Evolutionary conservation across 257 asterid species (phyloP).

Genomic region (Hygrophila difformis): DNA sequence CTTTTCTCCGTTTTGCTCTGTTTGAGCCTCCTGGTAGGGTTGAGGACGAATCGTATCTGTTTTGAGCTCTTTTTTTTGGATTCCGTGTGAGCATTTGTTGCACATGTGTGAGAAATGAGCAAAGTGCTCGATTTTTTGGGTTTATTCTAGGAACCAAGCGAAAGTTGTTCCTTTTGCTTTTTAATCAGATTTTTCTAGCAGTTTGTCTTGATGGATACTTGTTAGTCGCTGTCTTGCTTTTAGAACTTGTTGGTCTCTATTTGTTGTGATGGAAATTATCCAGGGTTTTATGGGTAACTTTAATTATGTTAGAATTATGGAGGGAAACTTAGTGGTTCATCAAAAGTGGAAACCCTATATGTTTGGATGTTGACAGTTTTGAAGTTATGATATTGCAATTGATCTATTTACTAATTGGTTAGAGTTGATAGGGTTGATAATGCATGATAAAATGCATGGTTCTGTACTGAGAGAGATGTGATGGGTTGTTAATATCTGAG

Average conservation of each 20-base stretch:
- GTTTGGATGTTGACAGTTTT: conserved; percentile 4
- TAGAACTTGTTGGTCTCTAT: conserved; percentile 1
- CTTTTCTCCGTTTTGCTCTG: neutral
- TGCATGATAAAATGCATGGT: neutral
- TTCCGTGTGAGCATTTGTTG: no score
- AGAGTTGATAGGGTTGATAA: neutral
- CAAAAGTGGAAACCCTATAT: conserved; percentile 1
- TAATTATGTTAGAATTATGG: neutral
- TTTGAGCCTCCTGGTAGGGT: neutral
- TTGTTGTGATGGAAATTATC: neutral
- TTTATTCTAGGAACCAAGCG: no score
- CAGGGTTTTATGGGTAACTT: neutral
- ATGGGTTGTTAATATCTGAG: no score
- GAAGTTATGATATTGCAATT: neutral
- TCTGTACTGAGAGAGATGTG: neutral
- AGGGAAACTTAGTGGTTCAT: neutral
- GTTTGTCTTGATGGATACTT: neutral
- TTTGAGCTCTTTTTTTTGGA: neutral
- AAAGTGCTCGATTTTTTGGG: no score
- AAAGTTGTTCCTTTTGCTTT: neutral
- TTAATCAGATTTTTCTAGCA: conserved; percentile 5
- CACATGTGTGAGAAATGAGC: no score
- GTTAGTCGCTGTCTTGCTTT: neutral
- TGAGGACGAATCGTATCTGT: neutral
- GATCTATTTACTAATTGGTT: neutral